Evolutionary conservation across 331 rosid genomes (phyloP), one percentile per base, ranked within the genome.

Genomic region (Malus hybrid): DNA sequence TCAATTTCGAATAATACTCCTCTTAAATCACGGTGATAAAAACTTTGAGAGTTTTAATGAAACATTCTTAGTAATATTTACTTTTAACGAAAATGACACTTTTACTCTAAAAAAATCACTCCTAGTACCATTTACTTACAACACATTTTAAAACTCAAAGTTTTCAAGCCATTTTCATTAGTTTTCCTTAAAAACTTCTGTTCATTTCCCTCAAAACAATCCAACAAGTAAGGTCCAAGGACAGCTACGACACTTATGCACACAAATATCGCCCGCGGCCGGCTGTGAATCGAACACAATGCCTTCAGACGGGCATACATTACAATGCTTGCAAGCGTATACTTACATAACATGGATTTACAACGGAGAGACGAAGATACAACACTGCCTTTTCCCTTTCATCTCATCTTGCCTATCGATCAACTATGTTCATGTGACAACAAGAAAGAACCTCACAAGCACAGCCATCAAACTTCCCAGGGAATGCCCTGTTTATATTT

Each of bases 291-390:
- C 61, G 56, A 79, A 79, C 62, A 48, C 72, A 4, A 55, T 33
- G 63, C 70, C 78, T 71, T 80, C 56, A 39, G 16, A 70, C 0
- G 68, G 69, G 28, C 81, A 72, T 18, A 32, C 72, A 69, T 67
- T 76, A 83, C 83, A 83, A 60, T 27, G 32, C 36, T 74, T 60
- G 81, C 83, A 80, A 54, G 56, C 56, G 71, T 56, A 68, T 36
- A 82, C 68, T 79, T 79, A 68, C 75, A 72, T 16, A 54, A 71
- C 76, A 64, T 6, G 46, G 77, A 80, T 83, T 77, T 83, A 84
- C 83, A 80, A 64, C 73, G 63, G 57, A 82, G 70, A 77, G 78
- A 62, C 27, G 69, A 60, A 7, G 80, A 79, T 63, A 70, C 32
- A 76, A 3, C 42, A 70, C 32, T 4, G 15, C 80, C 75, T 5